Evolutionary conservation across 169 alveolate genomes (phyloP).

Genomic region (Babesia sp.): DNA sequence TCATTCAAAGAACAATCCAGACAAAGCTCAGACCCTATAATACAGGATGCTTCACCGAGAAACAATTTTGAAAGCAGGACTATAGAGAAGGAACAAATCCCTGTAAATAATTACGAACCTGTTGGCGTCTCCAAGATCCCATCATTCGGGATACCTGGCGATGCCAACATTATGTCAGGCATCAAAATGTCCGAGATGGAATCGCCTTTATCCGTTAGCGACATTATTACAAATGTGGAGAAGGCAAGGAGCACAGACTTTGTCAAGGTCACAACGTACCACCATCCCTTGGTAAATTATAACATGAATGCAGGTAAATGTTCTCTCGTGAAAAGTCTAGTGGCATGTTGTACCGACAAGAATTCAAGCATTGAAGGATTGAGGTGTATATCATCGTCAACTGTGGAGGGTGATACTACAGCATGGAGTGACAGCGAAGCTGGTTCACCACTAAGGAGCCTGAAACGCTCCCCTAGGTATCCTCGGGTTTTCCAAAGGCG

Average conservation of each 20-base stretch:
- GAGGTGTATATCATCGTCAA: not conserved
- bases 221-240: not conserved
- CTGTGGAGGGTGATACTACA: not conserved
- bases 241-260: slow-evolving; percentile 26
- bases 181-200: not conserved
- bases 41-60: not conserved
- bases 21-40: not conserved
- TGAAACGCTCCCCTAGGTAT: not conserved
- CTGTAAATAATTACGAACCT: not conserved
- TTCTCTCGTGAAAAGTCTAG: not conserved
- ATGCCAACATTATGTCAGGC: not conserved
- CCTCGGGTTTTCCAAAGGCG: slow-evolving; percentile 22
- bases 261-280: slow-evolving; percentile 39
- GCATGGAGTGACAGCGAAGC: not conserved
- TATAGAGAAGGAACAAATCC: not conserved
- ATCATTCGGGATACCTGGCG: not conserved
- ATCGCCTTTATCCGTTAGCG: slow-evolving; percentile 10
- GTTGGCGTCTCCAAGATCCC: not conserved
- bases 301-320: too few species aligned
- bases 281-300: not conserved
- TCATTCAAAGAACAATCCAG: not conserved
- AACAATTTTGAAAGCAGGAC: not conserved
- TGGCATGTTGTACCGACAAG: too few species aligned
- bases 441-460: not conserved
- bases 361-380: not conserved